Evolutionary conservation across 2,329 filamentous ascomycete species (phyloP), one percentile per base, ranked within the genome.

Genomic region (Stagonosporopsis vannaccii): DNA sequence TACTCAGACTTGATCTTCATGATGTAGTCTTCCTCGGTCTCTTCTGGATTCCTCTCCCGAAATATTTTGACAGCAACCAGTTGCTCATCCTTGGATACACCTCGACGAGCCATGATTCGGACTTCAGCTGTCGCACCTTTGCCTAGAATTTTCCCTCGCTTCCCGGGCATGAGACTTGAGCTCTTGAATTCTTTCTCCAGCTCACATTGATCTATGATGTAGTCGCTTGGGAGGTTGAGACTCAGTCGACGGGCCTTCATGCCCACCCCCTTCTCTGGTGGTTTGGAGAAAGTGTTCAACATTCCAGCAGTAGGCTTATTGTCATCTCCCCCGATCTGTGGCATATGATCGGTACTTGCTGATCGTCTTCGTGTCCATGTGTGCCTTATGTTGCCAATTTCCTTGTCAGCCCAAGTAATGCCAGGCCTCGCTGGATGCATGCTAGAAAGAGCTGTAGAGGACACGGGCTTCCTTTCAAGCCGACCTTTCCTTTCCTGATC

Each of bases 1-100:
- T 87, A 97, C 73, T 97, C 92, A 1, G 90, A 93, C 76, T 94
- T 96, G 79, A 96, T 90, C 80, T 96, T 95, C 77, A 91, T 89
- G 63, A 90, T 85, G 74, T 96, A 96, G 46, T 95, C 90, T 26
- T 86, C 83, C 59, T 85, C 81, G 9, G 84, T 87, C 72, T 96
- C 92, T 36, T 83, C 82, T 30, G 84, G 82, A 32, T 87, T 87
- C 74, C 90, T 90, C 62, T 85, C 84, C 11, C 91, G 87, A 74
- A 96, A 96, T 69, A 95, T 90, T 78, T 97, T 97, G 65, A 96
- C 91, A 0, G 92, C 92, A 63, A 89, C 93, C 7, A 92, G 77
- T 66, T 91, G 87, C 68, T 91, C 87, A 35, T 80, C 73, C 23
- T 72, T 81, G 1, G 61, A 59, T 3, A 56, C 79, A 83, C 28